phyloP scores from a whole-genome alignment of 306 rosid genomes.

The Casuarina glauca region DNA sequence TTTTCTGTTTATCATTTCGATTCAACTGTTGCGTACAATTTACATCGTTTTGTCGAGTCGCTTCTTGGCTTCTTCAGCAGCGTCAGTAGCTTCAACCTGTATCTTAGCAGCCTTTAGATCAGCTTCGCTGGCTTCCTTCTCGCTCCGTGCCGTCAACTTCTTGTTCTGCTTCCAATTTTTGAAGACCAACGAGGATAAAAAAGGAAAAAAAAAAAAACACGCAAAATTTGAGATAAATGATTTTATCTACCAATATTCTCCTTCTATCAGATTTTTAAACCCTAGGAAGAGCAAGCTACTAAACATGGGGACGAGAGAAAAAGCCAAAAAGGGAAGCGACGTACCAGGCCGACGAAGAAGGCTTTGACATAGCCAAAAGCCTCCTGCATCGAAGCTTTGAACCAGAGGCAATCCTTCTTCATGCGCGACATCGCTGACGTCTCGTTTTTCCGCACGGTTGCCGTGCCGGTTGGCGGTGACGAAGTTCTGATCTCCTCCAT shows the following conservation, averaged over 20 bases:
- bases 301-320: neutral
- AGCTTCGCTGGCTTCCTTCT: slow-evolving; percentile 45
- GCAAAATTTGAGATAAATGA: too few relatives aligned
- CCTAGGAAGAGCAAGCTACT: too few relatives aligned
- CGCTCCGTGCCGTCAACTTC: slow-evolving; percentile 39
- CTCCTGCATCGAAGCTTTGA: slow-evolving; percentile 30
- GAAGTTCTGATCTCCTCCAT: slow-evolving; percentile 23
- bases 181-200: neutral
- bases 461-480: slow-evolving; percentile 3
- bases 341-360: slow-evolving; percentile 40
- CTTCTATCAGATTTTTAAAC: neutral
- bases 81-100: slow-evolving; percentile 51
- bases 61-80: slow-evolving; percentile 39
- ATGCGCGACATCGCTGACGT: slow-evolving; percentile 7
- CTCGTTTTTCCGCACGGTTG: neutral
- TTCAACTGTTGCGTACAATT: neutral
- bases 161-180: slow-evolving; percentile 26
- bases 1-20: too few relatives aligned
- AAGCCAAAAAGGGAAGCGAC: neutral
- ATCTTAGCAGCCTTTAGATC: slow-evolving; percentile 36
- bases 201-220: neutral
- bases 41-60: slow-evolving; percentile 30
- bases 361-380: slow-evolving; percentile 36
- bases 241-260: too few relatives aligned
- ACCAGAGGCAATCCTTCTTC: slow-evolving; percentile 26